Percentiles rank a stretch among this genome's conserved stretches.
Conservation (phyloP, 257 asterid genomes). For the Jaltomata sinuosa region DNA sequence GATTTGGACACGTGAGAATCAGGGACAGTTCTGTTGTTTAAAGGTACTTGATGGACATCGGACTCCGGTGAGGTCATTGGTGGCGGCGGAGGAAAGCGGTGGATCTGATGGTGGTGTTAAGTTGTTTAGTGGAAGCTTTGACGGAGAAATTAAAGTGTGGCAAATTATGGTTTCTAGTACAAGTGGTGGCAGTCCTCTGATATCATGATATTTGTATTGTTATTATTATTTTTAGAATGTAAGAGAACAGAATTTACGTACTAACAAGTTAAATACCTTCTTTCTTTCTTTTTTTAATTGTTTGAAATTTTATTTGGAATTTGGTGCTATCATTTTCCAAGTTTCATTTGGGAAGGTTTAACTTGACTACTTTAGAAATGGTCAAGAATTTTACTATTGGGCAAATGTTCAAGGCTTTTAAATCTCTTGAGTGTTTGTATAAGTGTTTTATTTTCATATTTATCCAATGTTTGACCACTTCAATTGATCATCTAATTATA, state of each 20-base stretch:
- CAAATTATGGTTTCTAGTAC: conserved; percentile 25
- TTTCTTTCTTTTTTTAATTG: neutral
- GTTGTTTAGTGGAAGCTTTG: conserved; percentile 83
- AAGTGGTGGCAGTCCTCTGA: neutral
- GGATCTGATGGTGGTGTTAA: conserved; percentile 26
- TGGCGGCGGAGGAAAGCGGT: conserved; percentile 15
- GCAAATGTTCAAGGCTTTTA: neutral
- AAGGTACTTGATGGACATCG: conserved; percentile 64
- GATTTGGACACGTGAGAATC: conserved; percentile 56
- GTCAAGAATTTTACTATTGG: neutral
- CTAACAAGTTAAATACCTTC: neutral
- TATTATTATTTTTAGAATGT: neutral
- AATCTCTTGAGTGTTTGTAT: neutral
- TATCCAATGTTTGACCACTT: neutral
- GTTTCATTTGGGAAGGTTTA: neutral
- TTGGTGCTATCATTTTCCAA: neutral
- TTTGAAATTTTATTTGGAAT: neutral
- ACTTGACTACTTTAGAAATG: neutral
- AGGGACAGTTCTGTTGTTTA: conserved; percentile 54
- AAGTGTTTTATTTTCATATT: neutral
- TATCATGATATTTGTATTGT: neutral
- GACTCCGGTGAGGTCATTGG: conserved; percentile 71
- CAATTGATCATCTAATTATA: neutral
- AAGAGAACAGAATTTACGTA: neutral
- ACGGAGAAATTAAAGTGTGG: conserved; percentile 82